Evolutionary conservation across 805 yeast species (phyloP), one percentile per base, ranked within the genome.

Genomic region (Ogataea thermomethanolica): DNA sequence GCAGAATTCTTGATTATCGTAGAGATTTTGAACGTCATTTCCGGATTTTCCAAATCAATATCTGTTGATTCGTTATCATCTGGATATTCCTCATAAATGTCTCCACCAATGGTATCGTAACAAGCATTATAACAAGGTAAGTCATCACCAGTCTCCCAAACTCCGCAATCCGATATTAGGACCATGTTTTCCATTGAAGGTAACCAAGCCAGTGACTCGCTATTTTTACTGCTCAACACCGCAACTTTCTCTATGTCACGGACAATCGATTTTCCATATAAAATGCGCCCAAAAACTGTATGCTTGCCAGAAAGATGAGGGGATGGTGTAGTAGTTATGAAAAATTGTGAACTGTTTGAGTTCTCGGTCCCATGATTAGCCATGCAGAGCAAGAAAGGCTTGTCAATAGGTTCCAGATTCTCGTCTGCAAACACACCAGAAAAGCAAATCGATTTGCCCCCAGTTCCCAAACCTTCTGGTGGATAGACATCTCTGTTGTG

Each of bases 271-370:
- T 81, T 83, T 12, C 87, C 95, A 50, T 68, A 70, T 7, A 67
- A 51, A 8, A 88, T 89, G 41, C 65, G 66, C 1, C 96, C 96
- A 62, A 89, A 83, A 2, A 86, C 79, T 0, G 90, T 69, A 55
- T 86, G 90, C 50, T 81, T 83, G 0, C 87, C 86, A 30, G 73
- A 76, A 43, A 89, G 64, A 61, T 88, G 96, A 1, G 87, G 82
- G 7, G 81, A 74, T 2, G 87, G 75, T 38, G 69, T 74, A 1
- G 89, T 80, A 8, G 81, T 76, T 30, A 85, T 80, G 54, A 84
- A 84, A 55, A 84, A 84, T 54, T 82, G 90, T 0, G 86, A 75
- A 14, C 74, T 69, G 48, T 81, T 81, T 9, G 80, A 59, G 41
- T 73, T 52, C 4, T 55, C 49, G 15, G 62, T 51, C 4, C 80